Base-by-base conservation (phyloP, 371 early-diverging fungal genomes). In the Syncephalastrum racemosum region DNA sequence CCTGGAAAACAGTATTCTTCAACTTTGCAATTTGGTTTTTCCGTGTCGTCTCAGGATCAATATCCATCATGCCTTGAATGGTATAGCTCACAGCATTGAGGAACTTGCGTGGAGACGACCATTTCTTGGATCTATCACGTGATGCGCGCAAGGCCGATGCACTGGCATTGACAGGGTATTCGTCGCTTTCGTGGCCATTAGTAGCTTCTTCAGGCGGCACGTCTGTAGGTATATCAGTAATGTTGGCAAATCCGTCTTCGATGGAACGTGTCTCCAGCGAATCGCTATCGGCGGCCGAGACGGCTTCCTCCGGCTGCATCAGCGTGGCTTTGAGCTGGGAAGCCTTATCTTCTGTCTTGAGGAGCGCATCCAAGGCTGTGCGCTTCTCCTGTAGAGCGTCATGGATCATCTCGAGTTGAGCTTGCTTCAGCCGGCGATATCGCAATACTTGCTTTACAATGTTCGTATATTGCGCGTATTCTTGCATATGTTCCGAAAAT, bases 31-130 rank as follows among this genome's bases (percentile, higher is more conserved):
- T 93, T 59, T 88, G 88, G 63, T 85, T 87, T 44, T 92, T 80
- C 23, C 96, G 84, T 18, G 94, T 90, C 19, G 85, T 83, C 52
- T 92, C 94, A 1, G 96, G 96, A 64, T 97, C 96, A 14, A 91
- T 89, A 78, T 96, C 97, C 53, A 95, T 91, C 69, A 97, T 85
- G 1, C 94, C 92, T 62, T 91, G 88, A 16, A 90, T 59, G 4
- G 89, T 87, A 39, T 83, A 81, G 20, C 86, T 87, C 39, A 87
- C 57, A 4, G 84, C 77, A 60, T 80, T 79, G 40, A 87, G 67
- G n/a, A 84, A 54, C 46, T 81, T 82, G 14, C 80, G 53, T 3
- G 77, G 73, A 19, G 73, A 70, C 19, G 73, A 63, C 77, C 77
- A 66, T 22, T 77, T 75, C 14, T 78, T 79, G 53, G 75, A 77